phyloP scores from a whole-genome alignment of 2,329 filamentous ascomycete genomes.

The Fusarium sublunatum region DNA sequence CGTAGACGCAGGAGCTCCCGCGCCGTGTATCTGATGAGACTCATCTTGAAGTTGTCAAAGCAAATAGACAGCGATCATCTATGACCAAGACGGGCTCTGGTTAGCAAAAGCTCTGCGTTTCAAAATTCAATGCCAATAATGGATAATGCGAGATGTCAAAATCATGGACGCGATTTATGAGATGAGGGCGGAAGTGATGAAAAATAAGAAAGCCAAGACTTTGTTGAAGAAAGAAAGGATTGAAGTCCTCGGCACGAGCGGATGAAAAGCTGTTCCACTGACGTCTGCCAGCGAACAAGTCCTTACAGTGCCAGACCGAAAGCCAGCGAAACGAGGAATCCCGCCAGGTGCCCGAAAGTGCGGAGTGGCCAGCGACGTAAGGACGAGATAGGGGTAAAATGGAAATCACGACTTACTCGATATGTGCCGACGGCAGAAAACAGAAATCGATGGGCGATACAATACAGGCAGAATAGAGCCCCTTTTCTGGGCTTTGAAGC shows the following conservation, averaged over 20 bases:
- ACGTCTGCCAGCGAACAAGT: not conserved
- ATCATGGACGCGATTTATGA: not conserved
- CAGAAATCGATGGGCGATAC: constrained; percentile 50
- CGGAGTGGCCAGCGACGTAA: not conserved
- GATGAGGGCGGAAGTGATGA: not conserved
- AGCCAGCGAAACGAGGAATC: not conserved
- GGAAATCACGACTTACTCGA: constrained; percentile 46
- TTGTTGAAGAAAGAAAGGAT: not conserved
- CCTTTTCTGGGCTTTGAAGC: constrained; percentile 39
- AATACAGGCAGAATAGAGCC: constrained; percentile 51
- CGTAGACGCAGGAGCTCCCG: constrained; percentile 57
- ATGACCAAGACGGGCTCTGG: constrained; percentile 43
- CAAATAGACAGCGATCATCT: constrained; percentile 53
- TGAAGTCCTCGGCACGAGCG: not conserved
- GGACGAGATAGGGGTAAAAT: constrained; percentile 4
- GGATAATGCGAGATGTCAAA: not conserved
- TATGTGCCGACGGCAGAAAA: constrained; percentile 47
- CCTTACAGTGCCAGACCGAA: not conserved
- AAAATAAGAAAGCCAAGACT: not conserved
- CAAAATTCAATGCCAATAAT: constrained; percentile 44
- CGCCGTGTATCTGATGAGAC: constrained; percentile 56
- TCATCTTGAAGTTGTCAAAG: constrained; percentile 56
- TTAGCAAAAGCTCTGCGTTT: constrained; percentile 49
- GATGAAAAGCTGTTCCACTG: not conserved
- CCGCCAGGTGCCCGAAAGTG: constrained; percentile 10